These are phyloP conservation scores for Sugiyamaella valdiviana DNA, from an alignment of 805 yeast genomes.

Conservation along the genomic window DNA sequence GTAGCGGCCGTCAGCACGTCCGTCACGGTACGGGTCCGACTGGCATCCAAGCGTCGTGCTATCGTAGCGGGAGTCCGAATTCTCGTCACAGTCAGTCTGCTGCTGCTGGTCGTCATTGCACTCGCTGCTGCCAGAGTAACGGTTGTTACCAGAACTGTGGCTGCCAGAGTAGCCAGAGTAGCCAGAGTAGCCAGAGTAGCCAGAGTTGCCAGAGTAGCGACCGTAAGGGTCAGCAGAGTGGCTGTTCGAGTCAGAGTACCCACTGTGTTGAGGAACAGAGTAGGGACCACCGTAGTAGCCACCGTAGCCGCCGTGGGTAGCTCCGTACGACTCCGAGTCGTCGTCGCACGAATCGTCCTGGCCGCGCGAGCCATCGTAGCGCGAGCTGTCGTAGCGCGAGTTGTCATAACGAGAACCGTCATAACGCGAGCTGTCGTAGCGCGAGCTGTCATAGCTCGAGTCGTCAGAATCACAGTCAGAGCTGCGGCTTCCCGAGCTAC, in stretches of 20 bases:
- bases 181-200: conserved; percentile 4
- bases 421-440: neutral
- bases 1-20: conserved; percentile 1
- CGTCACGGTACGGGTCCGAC: neutral
- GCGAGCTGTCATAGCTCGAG: conserved; percentile 1
- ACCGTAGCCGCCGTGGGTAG: conserved; percentile 3
- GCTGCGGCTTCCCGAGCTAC: neutral
- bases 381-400: conserved; percentile 1
- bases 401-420: neutral
- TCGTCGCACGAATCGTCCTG: conserved; percentile 1
- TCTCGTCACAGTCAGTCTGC: neutral
- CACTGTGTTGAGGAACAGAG: neutral
- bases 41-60: neutral
- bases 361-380: neutral
- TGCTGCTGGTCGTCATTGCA: neutral
- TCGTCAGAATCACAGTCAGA: neutral
- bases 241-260: neutral
- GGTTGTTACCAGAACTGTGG: neutral
- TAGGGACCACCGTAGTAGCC: conserved; percentile 2
- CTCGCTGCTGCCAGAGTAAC: neutral
- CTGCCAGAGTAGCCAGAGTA: neutral
- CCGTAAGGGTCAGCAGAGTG: conserved; percentile 3
- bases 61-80: neutral
- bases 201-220: neutral
- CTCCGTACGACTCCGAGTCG: conserved; percentile 3